These are phyloP conservation scores for Populus hybrid DNA, from an alignment of 441 rosid genomes.

Conservation along the genomic window DNA sequence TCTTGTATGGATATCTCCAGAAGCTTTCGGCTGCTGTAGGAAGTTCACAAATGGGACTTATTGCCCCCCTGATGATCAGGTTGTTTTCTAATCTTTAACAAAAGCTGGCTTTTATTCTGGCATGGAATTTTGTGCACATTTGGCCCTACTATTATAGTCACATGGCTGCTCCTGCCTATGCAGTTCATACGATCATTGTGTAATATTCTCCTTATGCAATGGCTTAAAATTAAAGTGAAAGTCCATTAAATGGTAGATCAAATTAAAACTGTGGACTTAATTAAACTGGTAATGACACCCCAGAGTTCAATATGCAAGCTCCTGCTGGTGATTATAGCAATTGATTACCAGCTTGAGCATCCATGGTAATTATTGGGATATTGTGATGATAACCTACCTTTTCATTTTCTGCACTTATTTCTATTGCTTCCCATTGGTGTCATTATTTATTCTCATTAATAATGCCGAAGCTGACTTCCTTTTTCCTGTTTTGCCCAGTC, in stretches of 20 bases:
- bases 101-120: constrained; percentile 7
- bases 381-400: not conserved
- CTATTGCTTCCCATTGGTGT: not conserved
- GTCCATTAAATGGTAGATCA: not conserved
- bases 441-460: not conserved
- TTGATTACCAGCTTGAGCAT: not conserved
- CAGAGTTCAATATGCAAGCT: not conserved
- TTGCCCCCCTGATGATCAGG: constrained; percentile 99
- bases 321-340: not conserved
- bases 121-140: not conserved
- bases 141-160: not conserved
- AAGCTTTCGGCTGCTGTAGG: constrained; percentile 99
- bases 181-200: not conserved
- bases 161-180: not conserved
- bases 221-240: not conserved
- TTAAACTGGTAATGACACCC: not conserved
- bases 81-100: constrained; percentile 21
- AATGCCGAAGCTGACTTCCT: not conserved
- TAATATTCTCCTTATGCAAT: not conserved
- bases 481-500: constrained; percentile 49
- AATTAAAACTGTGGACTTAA: not conserved
- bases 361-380: not conserved
- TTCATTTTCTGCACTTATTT: not conserved
- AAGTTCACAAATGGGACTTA: constrained; percentile 89
- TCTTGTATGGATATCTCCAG: constrained; percentile 99